phyloP scores from a whole-genome alignment of 2,329 filamentous ascomycete species.

The Sporothrix brasiliensis region DNA sequence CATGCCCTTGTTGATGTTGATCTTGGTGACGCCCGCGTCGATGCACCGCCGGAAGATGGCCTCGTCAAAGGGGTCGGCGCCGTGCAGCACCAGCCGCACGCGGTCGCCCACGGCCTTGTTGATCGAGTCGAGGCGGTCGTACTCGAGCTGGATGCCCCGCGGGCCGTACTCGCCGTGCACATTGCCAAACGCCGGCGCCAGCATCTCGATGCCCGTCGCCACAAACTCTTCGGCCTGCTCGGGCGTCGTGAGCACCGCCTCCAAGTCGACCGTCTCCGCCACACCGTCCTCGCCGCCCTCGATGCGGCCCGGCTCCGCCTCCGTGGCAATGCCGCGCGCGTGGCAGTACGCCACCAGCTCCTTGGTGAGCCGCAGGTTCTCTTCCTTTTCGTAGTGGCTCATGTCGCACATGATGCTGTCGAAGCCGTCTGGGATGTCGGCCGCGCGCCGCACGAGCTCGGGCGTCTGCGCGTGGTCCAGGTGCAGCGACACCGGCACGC shows the following conservation, averaged over 20 bases:
- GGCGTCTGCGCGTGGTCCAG: conserved; percentile 68
- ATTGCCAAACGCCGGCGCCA: conserved; percentile 76
- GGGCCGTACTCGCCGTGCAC: conserved; percentile 74
- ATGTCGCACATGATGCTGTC: conserved; percentile 77
- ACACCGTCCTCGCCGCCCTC: conserved; percentile 70
- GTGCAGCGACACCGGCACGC: conserved; percentile 64
- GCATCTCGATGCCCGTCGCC: conserved; percentile 70
- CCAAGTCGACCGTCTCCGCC: conserved; percentile 56
- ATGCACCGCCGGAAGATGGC: conserved; percentile 52
- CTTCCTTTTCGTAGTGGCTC: conserved; percentile 68
- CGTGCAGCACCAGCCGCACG: conserved; percentile 53
- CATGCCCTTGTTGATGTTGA: conserved; percentile 58
- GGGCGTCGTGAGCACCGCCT: conserved; percentile 63
- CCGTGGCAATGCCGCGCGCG: conserved; percentile 64
- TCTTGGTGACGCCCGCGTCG: conserved; percentile 50
- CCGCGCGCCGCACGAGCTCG: conserved; percentile 63
- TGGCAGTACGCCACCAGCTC: conserved; percentile 67
- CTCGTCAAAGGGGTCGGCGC: conserved; percentile 52
- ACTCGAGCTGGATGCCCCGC: conserved; percentile 64
- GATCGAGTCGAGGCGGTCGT: conserved; percentile 53
- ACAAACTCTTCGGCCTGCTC: conserved; percentile 73
- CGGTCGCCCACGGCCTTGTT: conserved; percentile 49
- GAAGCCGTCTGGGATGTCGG: conserved; percentile 61
- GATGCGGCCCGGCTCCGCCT: conserved; percentile 66
- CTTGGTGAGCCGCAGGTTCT: conserved; percentile 64